phyloP scores from a whole-genome alignment of 331 rosid genomes.

The Dryas integrifolia region DNA sequence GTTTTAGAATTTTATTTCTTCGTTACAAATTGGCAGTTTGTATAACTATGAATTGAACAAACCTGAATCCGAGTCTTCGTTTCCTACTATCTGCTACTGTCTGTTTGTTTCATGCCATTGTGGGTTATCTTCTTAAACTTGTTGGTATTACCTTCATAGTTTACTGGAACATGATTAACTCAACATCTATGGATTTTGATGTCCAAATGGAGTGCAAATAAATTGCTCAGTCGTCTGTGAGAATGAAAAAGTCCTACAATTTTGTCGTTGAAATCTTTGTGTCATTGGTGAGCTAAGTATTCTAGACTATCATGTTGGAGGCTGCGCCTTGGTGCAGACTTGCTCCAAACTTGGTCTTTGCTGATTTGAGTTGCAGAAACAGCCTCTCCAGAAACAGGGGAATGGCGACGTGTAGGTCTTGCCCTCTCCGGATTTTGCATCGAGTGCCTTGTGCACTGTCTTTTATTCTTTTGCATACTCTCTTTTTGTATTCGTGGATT shows the following conservation, averaged over 20 bases:
- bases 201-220: background rate
- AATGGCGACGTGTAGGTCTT: background rate
- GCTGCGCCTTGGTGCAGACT: background rate
- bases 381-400: background rate
- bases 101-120: background rate
- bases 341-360: slow-evolving; percentile 1
- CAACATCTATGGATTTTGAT: background rate
- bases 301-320: background rate
- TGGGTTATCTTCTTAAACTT: background rate
- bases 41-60: background rate
- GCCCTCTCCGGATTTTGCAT: background rate
- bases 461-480: background rate
- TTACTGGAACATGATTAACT: background rate
- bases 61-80: background rate
- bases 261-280: background rate
- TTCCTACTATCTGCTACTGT: background rate
- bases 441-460: background rate
- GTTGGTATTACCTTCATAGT: background rate
- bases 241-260: background rate
- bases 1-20: background rate
- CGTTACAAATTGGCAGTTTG: background rate
- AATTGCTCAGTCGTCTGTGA: background rate
- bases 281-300: background rate
- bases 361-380: background rate
- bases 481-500: background rate